A percentile compares a stretch with the other conserved stretches of the same genome.
These are phyloP conservation scores for Paxillus involutus DNA, from an alignment of 768 basidiomycete genomes.

Conservation along the genomic window DNA sequence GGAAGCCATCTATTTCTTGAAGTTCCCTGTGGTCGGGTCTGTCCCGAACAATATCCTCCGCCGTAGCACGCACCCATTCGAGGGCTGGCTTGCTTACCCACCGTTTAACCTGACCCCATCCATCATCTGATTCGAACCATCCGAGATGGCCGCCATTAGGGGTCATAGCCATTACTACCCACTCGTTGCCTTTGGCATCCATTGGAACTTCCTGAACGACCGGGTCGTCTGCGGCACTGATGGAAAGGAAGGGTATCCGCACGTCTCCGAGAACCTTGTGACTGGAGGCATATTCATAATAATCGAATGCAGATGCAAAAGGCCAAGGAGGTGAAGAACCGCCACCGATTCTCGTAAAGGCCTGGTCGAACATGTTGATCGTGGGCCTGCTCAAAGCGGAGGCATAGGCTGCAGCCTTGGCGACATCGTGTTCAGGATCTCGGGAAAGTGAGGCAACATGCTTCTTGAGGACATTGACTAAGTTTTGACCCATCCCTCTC, in stretches of 20 bases:
- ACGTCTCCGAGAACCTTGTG: constrained; percentile 59
- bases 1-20: constrained; percentile 56
- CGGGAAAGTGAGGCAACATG: constrained; percentile 48
- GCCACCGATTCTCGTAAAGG: constrained; percentile 66
- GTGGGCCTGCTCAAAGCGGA: constrained; percentile 52
- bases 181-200: constrained; percentile 50
- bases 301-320: constrained; percentile 43
- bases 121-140: constrained; percentile 65
- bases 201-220: constrained; percentile 64
- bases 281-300: constrained; percentile 56
- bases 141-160: constrained; percentile 75
- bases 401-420: constrained; percentile 46
- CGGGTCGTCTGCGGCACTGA: constrained; percentile 79
- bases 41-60: constrained; percentile 48
- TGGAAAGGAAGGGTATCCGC: constrained; percentile 70
- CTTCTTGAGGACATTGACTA: constrained; percentile 54
- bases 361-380: constrained; percentile 57
- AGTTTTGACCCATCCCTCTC: constrained; percentile 75
- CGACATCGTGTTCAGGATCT: constrained; percentile 51
- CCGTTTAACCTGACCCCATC: constrained; percentile 36
- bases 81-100: constrained; percentile 75
- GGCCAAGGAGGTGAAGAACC: constrained; percentile 62
- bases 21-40: constrained; percentile 32
- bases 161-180: constrained; percentile 62
- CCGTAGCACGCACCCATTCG: constrained; percentile 65